Evolutionary conservation across 768 basidiomycete genomes (phyloP), one percentile per base, ranked within the genome.

Genomic region (Phanerodontia chrysosporium): DNA sequence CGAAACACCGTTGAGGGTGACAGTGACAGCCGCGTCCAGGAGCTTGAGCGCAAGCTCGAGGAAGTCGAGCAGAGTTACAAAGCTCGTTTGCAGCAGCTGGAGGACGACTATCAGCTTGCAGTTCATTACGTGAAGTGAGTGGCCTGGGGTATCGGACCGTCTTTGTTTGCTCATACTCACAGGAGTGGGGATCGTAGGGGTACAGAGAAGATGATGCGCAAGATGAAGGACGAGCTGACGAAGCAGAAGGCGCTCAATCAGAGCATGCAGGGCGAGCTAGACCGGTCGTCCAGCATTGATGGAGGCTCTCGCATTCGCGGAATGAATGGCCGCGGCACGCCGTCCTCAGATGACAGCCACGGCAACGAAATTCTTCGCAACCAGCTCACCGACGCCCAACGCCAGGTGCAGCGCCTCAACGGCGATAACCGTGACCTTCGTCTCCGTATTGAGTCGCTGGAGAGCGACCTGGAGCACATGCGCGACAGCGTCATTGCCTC

Each of bases 161-260:
- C 45, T 36, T 48, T 55, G 60, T 55, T 56, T 57, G 62, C 60
- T 67, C 61, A 53, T 58, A n/a, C 49, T 42, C 24, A 44, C 42
- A 53, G 24, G 61, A 59, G 24, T 69, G 14, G n/a, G 21, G 28
- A 18, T 27, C 2, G 3, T 25, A 94, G 92, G 81, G 93, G 93
- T 46, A 98, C 95, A 1, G 97, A 98, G 74, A 97, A 95, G 76
- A 94, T 98, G 86, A 90, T 98, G 79, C 86, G 94, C 64, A 85
- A 89, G 65, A 92, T 98, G 88, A 92, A 94, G 73, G 96, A 95
- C 58, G 97, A 98, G 69, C 76, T 98, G 58, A 89, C 83, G 64
- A 95, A 90, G 75, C 92, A 96, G 74, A 98, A 97, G 76, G 79
- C 79, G 49, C 73, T 86, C 46, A 95, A 94, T 68, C 77, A 85